phyloP scores from a whole-genome alignment of 2,329 filamentous ascomycete species.

The Fonsecaea pedrosoi region DNA sequence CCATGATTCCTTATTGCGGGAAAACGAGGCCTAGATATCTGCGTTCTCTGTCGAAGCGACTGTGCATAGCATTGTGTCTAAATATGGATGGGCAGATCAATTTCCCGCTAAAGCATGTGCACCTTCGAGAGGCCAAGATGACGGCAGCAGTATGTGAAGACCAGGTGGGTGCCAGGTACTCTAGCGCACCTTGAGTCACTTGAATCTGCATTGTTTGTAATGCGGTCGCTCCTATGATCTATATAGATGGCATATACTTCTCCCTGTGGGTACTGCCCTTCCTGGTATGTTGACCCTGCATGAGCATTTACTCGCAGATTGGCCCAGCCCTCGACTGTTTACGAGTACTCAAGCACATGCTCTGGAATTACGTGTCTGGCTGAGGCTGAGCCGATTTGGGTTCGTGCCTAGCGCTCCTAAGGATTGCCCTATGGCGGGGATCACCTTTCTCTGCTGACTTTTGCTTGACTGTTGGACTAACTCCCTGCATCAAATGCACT shows the following conservation, averaged over 20 bases:
- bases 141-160: neutral
- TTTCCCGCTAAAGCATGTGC: neutral
- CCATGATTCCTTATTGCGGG: neutral
- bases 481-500: neutral
- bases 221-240: neutral
- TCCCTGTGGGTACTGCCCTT: neutral
- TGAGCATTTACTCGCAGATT: neutral
- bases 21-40: neutral
- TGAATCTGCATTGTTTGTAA: neutral
- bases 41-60: neutral
- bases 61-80: neutral
- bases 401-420: neutral
- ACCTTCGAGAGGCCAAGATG: neutral
- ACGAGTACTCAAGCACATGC: neutral
- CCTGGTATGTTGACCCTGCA: slow-evolving; percentile 9
- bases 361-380: slow-evolving; percentile 13
- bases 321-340: neutral
- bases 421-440: neutral
- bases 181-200: slow-evolving; percentile 6
- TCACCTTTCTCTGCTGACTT: slow-evolving; percentile 1
- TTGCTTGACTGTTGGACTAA: neutral
- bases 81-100: neutral
- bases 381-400: slow-evolving; percentile 22
- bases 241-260: neutral
- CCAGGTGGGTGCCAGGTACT: too few species aligned